Evolutionary conservation across 2,329 filamentous ascomycete species (phyloP).

Genomic region (Coniochaeta sp.): DNA sequence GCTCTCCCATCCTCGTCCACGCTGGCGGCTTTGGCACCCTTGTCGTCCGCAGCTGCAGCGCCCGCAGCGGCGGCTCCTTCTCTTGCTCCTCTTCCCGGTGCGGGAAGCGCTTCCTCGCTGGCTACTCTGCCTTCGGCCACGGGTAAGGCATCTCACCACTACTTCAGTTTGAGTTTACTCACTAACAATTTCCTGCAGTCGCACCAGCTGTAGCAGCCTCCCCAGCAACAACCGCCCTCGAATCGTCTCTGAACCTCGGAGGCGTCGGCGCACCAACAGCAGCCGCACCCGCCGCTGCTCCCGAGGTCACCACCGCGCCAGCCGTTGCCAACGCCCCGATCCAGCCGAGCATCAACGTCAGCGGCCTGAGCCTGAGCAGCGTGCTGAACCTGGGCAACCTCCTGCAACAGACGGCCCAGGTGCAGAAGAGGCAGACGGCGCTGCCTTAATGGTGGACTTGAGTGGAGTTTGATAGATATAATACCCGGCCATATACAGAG

Average conservation of each 20-base stretch:
- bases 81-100: conserved; percentile 7
- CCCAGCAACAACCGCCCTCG: conserved; percentile 9
- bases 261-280: conserved; percentile 14
- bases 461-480: conserved; percentile 2
- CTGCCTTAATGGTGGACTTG: background rate
- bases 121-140: background rate
- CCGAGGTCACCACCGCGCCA: conserved; percentile 12
- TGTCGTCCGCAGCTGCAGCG: conserved; percentile 5
- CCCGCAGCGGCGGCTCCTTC: conserved; percentile 1
- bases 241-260: conserved; percentile 20
- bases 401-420: conserved; percentile 14
- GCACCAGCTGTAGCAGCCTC: background rate
- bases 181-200: background rate
- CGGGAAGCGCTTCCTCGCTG: conserved; percentile 2
- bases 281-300: conserved; percentile 10
- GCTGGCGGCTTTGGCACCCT: conserved; percentile 2
- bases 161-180: background rate
- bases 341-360: conserved; percentile 26
- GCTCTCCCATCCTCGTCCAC: conserved; percentile 3
- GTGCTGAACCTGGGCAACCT: conserved; percentile 36
- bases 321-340: conserved; percentile 15
- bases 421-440: conserved; percentile 1
- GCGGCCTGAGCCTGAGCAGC: conserved; percentile 32
- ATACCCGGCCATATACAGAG: background rate
- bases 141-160: background rate